Percentiles rank a stretch among this genome's conserved stretches.
phyloP scores from a whole-genome alignment of 2,329 filamentous ascomycete genomes.

The Alternaria sp. region DNA sequence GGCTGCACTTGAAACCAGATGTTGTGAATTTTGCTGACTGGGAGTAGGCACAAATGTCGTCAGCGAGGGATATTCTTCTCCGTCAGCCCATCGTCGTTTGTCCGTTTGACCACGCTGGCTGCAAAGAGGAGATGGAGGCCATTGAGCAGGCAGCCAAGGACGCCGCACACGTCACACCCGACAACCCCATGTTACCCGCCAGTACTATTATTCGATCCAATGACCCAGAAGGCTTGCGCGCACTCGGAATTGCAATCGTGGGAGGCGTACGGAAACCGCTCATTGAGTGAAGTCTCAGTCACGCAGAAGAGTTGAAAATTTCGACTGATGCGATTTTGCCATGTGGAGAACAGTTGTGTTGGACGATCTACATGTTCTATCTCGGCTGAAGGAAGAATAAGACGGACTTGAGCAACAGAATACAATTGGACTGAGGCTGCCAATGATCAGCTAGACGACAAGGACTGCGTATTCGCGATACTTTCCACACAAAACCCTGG shows the following conservation, averaged over 20 bases:
- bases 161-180: conserved; percentile 84
- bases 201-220: conserved; percentile 81
- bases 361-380: not conserved
- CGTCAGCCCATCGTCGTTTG: conserved; percentile 96
- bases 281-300: conserved; percentile 65
- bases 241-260: conserved; percentile 70
- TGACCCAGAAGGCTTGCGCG: conserved; percentile 71
- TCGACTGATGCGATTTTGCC: conserved; percentile 1
- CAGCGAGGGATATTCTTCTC: conserved; percentile 85
- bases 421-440: not conserved
- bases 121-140: conserved; percentile 98
- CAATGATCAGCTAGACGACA: not conserved
- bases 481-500: not conserved
- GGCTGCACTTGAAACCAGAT: not conserved
- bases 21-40: conserved; percentile 18
- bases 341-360: not conserved
- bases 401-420: not conserved
- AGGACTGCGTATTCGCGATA: not conserved
- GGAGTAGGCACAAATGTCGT: conserved; percentile 81
- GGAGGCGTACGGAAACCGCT: conserved; percentile 69
- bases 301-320: not conserved
- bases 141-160: conserved; percentile 97
- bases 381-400: not conserved
- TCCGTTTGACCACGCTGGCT: conserved; percentile 91
- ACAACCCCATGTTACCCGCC: conserved; percentile 92